phyloP scores from a whole-genome alignment of 495 filamentous ascomycete species.

The Bombardia bombarda region DNA sequence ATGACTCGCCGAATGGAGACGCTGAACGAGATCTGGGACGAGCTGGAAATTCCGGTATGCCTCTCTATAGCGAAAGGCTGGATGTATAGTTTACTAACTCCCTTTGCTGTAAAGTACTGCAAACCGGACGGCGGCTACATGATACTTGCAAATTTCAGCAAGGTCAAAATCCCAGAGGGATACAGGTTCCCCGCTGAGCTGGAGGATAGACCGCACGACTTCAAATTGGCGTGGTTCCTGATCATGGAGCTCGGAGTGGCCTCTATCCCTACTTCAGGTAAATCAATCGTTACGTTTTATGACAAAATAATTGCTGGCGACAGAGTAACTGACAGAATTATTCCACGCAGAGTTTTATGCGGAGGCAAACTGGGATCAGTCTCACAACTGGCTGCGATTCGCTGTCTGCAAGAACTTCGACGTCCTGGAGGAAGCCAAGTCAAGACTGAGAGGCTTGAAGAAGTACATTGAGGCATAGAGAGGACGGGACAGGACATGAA shows the following conservation, averaged over 20 bases:
- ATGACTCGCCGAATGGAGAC: slow-evolving; percentile 84
- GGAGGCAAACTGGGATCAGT: slow-evolving; percentile 68
- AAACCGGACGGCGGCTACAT: slow-evolving; percentile 96
- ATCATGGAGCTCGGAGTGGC: slow-evolving; percentile 95
- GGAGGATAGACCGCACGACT: slow-evolving; percentile 75
- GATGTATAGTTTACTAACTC: too few species aligned
- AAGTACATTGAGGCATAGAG: slow-evolving; percentile 51
- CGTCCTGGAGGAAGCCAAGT: slow-evolving; percentile 82
- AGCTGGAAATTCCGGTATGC: slow-evolving; percentile 84
- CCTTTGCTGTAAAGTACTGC: too few species aligned
- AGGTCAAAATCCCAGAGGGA: slow-evolving; percentile 69
- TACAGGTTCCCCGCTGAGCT: slow-evolving; percentile 89
- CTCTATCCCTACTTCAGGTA: slow-evolving; percentile 91
- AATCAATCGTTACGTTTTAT: too few species aligned
- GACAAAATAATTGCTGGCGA: too few species aligned
- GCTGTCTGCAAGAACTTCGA: slow-evolving; percentile 95
- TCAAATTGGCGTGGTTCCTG: slow-evolving; percentile 89
- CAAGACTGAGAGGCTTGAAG: slow-evolving; percentile 76
- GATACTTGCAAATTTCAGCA: slow-evolving; percentile 81
- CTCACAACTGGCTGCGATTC: slow-evolving; percentile 87
- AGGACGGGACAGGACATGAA: too few species aligned
- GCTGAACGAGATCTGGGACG: slow-evolving; percentile 83
- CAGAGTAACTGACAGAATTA: too few species aligned
- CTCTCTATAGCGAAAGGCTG: too few species aligned
- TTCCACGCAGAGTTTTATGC: slow-evolving; percentile 98